Evolutionary conservation across 208 protist species (phyloP), one percentile per base, ranked within the genome.

Genomic region (Leishmania martiniquensis): DNA sequence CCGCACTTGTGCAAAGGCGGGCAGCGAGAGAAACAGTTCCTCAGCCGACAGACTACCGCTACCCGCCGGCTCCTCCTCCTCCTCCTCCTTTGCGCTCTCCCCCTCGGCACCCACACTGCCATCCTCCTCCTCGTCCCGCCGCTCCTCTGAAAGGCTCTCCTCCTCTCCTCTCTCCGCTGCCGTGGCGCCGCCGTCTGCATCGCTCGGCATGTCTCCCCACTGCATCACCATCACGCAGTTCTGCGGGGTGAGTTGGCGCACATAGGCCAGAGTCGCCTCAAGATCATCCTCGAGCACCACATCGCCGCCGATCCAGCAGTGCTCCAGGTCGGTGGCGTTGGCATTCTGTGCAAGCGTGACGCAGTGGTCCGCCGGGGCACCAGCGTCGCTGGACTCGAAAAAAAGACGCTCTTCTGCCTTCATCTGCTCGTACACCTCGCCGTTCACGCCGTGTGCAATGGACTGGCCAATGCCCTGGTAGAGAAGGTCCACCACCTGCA

Each of bases 381-480:
- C 42, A 2, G 94, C 75, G 22, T 92, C 89, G 20, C 45, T 78
- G 39, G 84, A 89, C 70, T 93, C 87, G 74, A 97, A 96, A 37
- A 68, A 57, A 52, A 97, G 79, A 0, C 57, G 59, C 17, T 78
- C 76, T 68, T 96, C 87, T 22, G 84, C 80, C 68, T 89, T 91
- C 79, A 94, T 89, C n/a, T 95, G 74, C 5, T 59, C 72, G 75
- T 89, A 97, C 15, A 94, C 86, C 29, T 52, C 75, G 60, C 59
- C 63, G 52, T 96, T 76, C n/a, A 96, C 86, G 52, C 85, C 86
- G 47, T 85, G 25, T 15, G 69, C 66, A 20, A 86, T 73, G 52
- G 83, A 76, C 54, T 86, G 82, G 12, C 87, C 87, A 81, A 98
- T 90, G 39, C 81, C 86, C 20, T 92, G 75, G 80, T 94, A 98